Base-by-base conservation (phyloP, 2,329 filamentous ascomycete species). In the Stenocarpella maydis region DNA sequence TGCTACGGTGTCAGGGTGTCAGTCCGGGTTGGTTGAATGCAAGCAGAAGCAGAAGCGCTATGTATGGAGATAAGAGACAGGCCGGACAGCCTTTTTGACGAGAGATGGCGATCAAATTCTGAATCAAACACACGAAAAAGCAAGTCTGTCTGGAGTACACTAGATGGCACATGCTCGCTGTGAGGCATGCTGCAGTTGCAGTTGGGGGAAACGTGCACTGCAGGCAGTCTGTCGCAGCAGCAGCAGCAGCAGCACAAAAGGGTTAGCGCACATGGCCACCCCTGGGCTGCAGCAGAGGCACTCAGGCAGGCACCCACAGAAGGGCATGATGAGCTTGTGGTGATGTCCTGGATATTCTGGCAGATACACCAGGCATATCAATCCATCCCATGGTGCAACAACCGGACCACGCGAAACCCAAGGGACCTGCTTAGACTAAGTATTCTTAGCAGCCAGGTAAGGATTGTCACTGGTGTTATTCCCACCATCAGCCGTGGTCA, bases 41-140 rank as follows among this genome's bases (percentile, higher is more conserved):
- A 37, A 63, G 34, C 6, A 61, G n/a, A n/a, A n/a, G n/a, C n/a
- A n/a, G 41, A 24, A 47, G 24, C 41, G 58, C 58, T 34, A 37
- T 17, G n/a, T 37, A 37, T 21, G 28, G 49, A 26, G 43, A n/a
- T 49, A 49, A 49, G 43, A n/a, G 43, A 63, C 43, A 63, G 58
- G 26, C 37, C 17, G 43, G 17, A 49, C 58, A 34, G 26, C 6
- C 14, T n/a, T 37, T 21, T 37, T 63, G 43, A 37, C 26, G 28
- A 63, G 28, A 63, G 15, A n/a, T 63, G 58, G 28, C 41, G 58
- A 63, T 63, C 41, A 49, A 63, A 63, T 63, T n/a, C 43, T 63
- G 58, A 37, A 63, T 63, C 58, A 63, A 63, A 37, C 43, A 28
- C 15, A 63, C 28, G 58, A 43, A 63, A 63, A 63, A 63, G 58